Conservation (phyloP, 441 rosid species). For the Populus tomentosa region DNA sequence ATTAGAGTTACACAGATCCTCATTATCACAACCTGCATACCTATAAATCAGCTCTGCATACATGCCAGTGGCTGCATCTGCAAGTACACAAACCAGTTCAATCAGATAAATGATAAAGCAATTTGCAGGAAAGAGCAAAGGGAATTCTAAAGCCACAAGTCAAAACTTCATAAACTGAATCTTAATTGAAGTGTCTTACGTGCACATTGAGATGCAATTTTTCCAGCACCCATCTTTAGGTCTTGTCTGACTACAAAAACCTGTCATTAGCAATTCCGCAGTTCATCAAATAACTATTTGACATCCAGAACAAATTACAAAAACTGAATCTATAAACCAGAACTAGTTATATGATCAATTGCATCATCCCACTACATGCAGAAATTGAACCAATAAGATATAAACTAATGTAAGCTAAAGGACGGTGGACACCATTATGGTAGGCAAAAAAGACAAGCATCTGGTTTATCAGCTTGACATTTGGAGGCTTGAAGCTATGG, state of each 20-base stretch:
- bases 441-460: neutral
- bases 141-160: neutral
- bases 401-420: neutral
- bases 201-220: constrained; percentile 90
- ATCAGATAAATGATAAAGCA: constrained; percentile 1
- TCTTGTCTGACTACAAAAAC: constrained; percentile 90
- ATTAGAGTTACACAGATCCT: neutral
- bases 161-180: neutral
- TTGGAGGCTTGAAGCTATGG: constrained; percentile 4
- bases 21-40: constrained; percentile 29
- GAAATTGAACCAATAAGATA: neutral
- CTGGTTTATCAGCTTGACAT: neutral
- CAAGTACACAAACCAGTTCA: constrained; percentile 8
- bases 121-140: neutral
- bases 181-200: constrained; percentile 44
- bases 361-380: neutral
- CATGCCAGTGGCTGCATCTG: constrained; percentile 95
- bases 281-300: neutral
- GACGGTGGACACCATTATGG: neutral
- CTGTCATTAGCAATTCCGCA: constrained; percentile 35
- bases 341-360: neutral
- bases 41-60: constrained; percentile 75
- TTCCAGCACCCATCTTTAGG: constrained; percentile 88
- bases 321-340: neutral
- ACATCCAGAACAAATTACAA: neutral